These are phyloP conservation scores for Podila clonocystis DNA, from an alignment of 192 early-diverging fungal species.

Conservation along the genomic window DNA sequence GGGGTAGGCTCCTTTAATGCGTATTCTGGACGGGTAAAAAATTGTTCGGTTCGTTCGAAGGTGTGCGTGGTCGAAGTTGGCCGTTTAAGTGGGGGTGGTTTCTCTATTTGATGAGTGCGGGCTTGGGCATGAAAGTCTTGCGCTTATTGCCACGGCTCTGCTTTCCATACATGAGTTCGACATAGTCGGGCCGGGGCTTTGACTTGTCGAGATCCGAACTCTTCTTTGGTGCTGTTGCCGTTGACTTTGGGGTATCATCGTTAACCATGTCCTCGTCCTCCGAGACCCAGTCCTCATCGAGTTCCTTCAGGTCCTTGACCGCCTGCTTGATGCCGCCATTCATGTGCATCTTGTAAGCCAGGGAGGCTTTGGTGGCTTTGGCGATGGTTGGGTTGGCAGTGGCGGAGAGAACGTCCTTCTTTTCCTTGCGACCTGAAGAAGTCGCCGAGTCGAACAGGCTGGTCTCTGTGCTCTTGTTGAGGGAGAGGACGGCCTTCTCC, in stretches of 20 bases:
- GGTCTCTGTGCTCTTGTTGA: conserved; percentile 47
- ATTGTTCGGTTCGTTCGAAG: not conserved
- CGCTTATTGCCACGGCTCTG: conserved; percentile 34
- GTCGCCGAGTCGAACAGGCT: conserved; percentile 39
- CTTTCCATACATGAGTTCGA: conserved; percentile 51
- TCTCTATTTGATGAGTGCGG: conserved; percentile 45
- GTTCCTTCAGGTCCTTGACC: conserved; percentile 24
- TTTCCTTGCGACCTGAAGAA: not conserved
- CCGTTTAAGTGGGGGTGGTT: too few relatives aligned
- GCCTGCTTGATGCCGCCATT: conserved; percentile 46
- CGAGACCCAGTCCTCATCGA: conserved; percentile 19
- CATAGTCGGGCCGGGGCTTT: conserved; percentile 40
- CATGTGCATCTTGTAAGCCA: conserved; percentile 51
- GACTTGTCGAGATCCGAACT: conserved; percentile 38
- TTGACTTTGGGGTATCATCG: not conserved
- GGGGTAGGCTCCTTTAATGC: too few relatives aligned
- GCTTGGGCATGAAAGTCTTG: conserved; percentile 47
- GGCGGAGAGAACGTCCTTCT: conserved; percentile 40
- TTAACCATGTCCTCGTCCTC: conserved; percentile 41
- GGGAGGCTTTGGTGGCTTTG: conserved; percentile 35
- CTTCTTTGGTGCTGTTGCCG: conserved; percentile 8
- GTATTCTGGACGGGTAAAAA: not conserved
- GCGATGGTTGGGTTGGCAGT: conserved; percentile 45
- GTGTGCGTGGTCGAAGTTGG: not conserved
- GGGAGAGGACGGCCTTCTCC: conserved; percentile 62